phyloP scores from a whole-genome alignment of 495 filamentous ascomycete genomes.

The Penicillium riverlandense region DNA sequence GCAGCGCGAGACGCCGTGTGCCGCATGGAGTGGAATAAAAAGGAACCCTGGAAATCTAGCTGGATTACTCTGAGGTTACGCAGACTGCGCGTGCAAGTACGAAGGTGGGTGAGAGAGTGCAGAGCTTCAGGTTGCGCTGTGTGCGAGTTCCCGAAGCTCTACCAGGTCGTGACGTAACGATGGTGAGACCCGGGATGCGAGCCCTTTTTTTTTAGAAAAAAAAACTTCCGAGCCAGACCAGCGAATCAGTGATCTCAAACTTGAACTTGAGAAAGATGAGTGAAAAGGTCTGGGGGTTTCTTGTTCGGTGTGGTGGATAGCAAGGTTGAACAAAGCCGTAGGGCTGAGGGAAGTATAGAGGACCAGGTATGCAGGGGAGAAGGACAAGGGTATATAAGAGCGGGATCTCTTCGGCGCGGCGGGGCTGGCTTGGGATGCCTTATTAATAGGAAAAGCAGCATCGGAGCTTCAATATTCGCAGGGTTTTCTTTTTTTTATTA shows the following conservation, averaged over 20 bases:
- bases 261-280: no score
- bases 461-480: background rate
- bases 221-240: background rate
- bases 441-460: constrained; percentile 3
- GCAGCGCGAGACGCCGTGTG: constrained; percentile 18
- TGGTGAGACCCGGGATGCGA: constrained; percentile 3
- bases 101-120: background rate
- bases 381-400: constrained; percentile 6
- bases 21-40: constrained; percentile 13
- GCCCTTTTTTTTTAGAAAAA: constrained; percentile 2
- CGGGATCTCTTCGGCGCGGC: background rate
- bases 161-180: constrained; percentile 25
- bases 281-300: no score
- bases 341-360: background rate
- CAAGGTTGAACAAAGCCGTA: constrained; percentile 1
- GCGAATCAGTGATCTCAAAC: background rate
- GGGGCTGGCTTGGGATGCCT: background rate
- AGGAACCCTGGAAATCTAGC: background rate
- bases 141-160: constrained; percentile 11
- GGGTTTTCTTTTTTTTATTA: no score
- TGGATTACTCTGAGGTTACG: background rate
- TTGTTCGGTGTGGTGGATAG: background rate
- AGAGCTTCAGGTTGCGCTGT: constrained; percentile 8
- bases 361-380: background rate
- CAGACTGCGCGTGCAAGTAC: background rate